These are phyloP conservation scores for Nemania abortiva DNA, from an alignment of 2,329 filamentous ascomycete genomes.

Conservation along the genomic window DNA sequence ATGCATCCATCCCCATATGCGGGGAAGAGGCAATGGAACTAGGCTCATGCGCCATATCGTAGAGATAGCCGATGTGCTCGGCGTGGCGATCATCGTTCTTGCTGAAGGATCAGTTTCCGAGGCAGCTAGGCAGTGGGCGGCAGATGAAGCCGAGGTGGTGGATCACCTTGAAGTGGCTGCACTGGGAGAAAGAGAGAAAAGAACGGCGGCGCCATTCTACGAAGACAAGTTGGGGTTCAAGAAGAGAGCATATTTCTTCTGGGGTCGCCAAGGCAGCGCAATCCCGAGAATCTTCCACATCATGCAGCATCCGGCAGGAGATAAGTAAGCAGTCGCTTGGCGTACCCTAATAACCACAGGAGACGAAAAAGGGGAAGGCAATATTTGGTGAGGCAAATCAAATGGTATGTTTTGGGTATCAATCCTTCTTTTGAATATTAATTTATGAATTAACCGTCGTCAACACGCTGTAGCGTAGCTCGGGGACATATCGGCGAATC, in stretches of 20 bases:
- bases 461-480: constrained; percentile 4
- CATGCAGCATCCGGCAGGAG: constrained; percentile 35
- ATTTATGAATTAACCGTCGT: constrained; percentile 10
- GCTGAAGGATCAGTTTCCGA: constrained; percentile 35
- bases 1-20: constrained; percentile 33
- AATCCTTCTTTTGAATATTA: constrained; percentile 4
- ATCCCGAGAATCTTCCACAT: constrained; percentile 40
- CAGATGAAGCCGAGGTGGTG: constrained; percentile 30
- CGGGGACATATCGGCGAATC: constrained; percentile 1
- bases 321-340: background rate
- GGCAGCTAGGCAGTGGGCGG: constrained; percentile 33
- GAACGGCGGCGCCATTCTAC: constrained; percentile 32
- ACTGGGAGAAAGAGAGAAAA: constrained; percentile 21
- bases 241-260: constrained; percentile 38
- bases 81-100: constrained; percentile 34
- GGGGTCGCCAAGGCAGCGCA: constrained; percentile 32
- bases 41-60: constrained; percentile 36
- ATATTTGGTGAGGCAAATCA: background rate
- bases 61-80: constrained; percentile 31
- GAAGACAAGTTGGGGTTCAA: constrained; percentile 33
- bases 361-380: constrained; percentile 1
- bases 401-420: constrained; percentile 16
- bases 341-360: background rate
- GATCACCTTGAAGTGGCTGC: constrained; percentile 23
- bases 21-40: constrained; percentile 33